Base-by-base conservation (phyloP, 495 filamentous ascomycete genomes). In the Hypoxylon rickii region DNA sequence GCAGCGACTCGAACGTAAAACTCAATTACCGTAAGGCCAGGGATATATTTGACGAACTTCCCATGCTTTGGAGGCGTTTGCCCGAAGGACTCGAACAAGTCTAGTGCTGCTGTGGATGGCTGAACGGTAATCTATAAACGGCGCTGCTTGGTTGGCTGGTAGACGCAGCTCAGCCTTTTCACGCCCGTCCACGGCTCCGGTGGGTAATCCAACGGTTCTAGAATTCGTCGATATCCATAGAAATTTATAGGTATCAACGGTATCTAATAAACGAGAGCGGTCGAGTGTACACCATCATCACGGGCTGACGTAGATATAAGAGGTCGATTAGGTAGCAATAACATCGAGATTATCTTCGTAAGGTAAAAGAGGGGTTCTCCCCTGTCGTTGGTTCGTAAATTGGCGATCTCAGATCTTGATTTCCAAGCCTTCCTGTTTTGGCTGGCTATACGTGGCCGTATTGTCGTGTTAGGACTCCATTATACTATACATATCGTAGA, bases 351-450 rank as follows among this genome's bases (percentile, higher is more conserved):
- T 47, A 11, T 34, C 13, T 13, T n/a, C 29, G 21, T 18, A 33
- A 26, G 6, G 17, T 6, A 51, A 19, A 19, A 29, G 38, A 58
- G 44, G 60, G 60, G 34, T 57, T n/a, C 44, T 44, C n/a, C 55
- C 61, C 51, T 59, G 61, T 55, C 19, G 32, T 31, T 44, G 17
- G 50, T 64, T n/a, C 61, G 55, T 34, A 60, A 55, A 59, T 59
- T 51, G 45, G 18, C 37, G 53, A 63, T 63, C 59, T 58, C 24
- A 19, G 45, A 41, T 52, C 41, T 55, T 43, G 41, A 45, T 51
- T 38, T 37, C 21, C 34, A 36, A 33, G 11, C 45, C 20, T 39
- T 37, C 19, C 12, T 13, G 22, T n/a, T n/a, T n/a, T n/a, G 51
- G 55, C 59, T 58, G 41, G 46, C 50, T 55, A 60, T 46, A 43